Evolutionary conservation across 2,329 filamentous ascomycete genomes (phyloP), one percentile per base, ranked within the genome.

Genomic region (Penicillium sp.): DNA sequence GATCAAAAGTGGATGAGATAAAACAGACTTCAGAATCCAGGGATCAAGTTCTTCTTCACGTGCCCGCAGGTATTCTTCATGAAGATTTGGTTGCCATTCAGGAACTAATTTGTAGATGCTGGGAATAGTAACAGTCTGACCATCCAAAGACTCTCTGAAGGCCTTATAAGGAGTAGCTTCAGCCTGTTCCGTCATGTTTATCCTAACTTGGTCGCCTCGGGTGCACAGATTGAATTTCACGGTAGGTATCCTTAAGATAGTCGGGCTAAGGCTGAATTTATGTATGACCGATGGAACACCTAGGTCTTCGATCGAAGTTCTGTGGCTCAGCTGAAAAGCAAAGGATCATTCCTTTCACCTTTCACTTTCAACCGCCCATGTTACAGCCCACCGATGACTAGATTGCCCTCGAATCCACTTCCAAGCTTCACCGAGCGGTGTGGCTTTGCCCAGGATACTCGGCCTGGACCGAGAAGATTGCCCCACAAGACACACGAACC

Each of bases 101-200:
- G 56, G 56, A 28, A 54, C 22, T 4, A 43, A 15, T 39, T 59
- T 37, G 38, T 51, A 55, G 12, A 55, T 51, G 42, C 57, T 51
- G 17, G 52, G 57, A 38, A 59, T 55, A 6, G 31, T 55, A 31
- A 55, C 50, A 10, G 17, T 15, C 20, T 55, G 57, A 6, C 17
- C 34, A 11, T 39, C 48, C 10, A 39, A 38, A 51, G 48, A 51
- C 4, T 8, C 6, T 51, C 34, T 10, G 12, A 51, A 51, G 14
- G 11, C 17, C 8, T 35, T 14, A 39, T 20, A 15, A 14, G 20
- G 34, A 4, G 22, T 38, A 25, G 28, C 6, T 4, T 10, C 17
- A 8, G 35, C 5, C 4, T 20, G n/a, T 28, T 39, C 48, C 11
- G 31, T 10, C 48, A 51, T 51, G 12, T 14, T 12, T 11, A 42